phyloP scores from a whole-genome alignment of 2,329 filamentous ascomycete genomes.

The Zopfia rhizophila region DNA sequence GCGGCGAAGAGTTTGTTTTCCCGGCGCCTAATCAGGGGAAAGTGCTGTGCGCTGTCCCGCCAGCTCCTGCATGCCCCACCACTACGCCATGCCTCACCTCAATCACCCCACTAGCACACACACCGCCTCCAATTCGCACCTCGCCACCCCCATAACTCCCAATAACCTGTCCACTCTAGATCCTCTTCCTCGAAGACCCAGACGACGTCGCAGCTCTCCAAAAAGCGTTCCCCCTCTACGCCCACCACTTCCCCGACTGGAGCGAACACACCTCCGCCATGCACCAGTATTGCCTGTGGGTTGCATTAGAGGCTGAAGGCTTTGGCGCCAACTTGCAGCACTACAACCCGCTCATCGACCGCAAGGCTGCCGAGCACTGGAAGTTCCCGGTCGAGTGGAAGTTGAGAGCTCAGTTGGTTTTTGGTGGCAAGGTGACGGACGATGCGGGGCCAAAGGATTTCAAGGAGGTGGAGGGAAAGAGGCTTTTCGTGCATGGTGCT shows the following conservation, averaged over 20 bases:
- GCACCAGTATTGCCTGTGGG: slow-evolving; percentile 84
- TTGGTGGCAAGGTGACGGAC: slow-evolving; percentile 71
- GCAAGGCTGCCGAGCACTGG: slow-evolving; percentile 75
- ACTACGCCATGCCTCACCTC: slow-evolving; percentile 5
- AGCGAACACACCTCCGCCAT: slow-evolving; percentile 81
- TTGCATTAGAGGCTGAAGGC: slow-evolving; percentile 82
- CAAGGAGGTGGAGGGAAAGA: slow-evolving; percentile 69
- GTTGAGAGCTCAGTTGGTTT: slow-evolving; percentile 85
- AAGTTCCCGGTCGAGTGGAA: slow-evolving; percentile 77
- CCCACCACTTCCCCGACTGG: slow-evolving; percentile 83
- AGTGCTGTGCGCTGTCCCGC: slow-evolving; percentile 26
- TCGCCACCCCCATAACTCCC: slow-evolving; percentile 1
- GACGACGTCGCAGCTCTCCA: slow-evolving; percentile 72
- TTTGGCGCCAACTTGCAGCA: slow-evolving; percentile 91
- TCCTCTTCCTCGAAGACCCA: slow-evolving; percentile 89
- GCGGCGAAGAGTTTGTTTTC: background rate
- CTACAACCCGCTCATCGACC: slow-evolving; percentile 88
- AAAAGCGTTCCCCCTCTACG: slow-evolving; percentile 76
- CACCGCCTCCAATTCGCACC: background rate
- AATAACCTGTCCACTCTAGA: slow-evolving; percentile 48
- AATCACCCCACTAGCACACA: slow-evolving; percentile 20
- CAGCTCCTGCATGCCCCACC: slow-evolving; percentile 27
- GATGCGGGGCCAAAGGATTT: slow-evolving; percentile 72
- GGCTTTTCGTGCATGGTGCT: slow-evolving; percentile 61
- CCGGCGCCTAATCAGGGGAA: background rate